These are phyloP conservation scores for Malassezia equina DNA, from an alignment of 1,284 basidiomycete genomes.

Conservation along the genomic window DNA sequence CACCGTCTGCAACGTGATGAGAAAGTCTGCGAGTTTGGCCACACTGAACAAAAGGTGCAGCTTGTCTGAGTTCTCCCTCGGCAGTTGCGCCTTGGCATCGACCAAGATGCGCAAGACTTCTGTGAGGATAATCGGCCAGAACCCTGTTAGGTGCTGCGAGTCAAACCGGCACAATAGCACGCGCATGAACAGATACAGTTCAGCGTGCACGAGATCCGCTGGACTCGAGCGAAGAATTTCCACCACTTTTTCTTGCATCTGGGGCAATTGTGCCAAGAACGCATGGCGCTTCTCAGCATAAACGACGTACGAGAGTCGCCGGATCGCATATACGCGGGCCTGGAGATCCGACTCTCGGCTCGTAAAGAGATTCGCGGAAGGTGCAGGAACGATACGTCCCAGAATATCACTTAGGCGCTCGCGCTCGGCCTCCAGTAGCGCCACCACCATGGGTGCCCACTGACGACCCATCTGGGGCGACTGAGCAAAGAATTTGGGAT, in stretches of 20 bases:
- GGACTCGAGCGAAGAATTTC: constrained; percentile 71
- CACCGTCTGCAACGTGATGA: constrained; percentile 82
- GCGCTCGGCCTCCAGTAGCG: constrained; percentile 76
- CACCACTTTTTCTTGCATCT: constrained; percentile 90
- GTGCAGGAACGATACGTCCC: constrained; percentile 48
- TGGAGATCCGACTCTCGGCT: constrained; percentile 89
- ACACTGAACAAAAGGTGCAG: constrained; percentile 72
- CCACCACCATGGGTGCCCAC: constrained; percentile 71
- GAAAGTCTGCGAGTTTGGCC: constrained; percentile 83
- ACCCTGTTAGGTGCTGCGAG: constrained; percentile 78
- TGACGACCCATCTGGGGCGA: constrained; percentile 54
- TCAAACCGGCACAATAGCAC: constrained; percentile 84
- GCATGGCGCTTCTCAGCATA: constrained; percentile 78
- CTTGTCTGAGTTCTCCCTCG: constrained; percentile 67
- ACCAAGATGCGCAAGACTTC: constrained; percentile 66
- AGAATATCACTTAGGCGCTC: constrained; percentile 73
- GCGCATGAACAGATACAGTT: constrained; percentile 80
- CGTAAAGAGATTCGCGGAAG: constrained; percentile 88
- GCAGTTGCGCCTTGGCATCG: constrained; percentile 50
- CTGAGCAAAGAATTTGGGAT: constrained; percentile 75
- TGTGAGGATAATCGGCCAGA: constrained; percentile 91
- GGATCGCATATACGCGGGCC: constrained; percentile 73
- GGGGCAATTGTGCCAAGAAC: constrained; percentile 77
- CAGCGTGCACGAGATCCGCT: constrained; percentile 75
- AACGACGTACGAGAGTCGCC: constrained; percentile 74